phyloP scores from a whole-genome alignment of 768 basidiomycete genomes.

The Agrocybe praecox region DNA sequence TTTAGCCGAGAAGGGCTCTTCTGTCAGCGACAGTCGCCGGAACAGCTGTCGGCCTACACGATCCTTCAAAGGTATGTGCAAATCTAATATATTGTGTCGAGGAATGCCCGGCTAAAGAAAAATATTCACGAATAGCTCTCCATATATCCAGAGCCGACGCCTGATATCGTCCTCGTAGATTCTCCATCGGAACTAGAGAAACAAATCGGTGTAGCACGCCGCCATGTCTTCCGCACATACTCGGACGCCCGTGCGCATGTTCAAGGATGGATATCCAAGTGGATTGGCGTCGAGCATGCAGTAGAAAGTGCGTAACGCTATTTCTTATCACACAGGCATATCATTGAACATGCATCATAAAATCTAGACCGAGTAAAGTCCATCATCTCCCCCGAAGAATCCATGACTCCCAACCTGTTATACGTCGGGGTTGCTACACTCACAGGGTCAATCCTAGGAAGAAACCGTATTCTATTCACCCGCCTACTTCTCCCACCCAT shows the following conservation, averaged over 20 bases:
- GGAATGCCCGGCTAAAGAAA: neutral
- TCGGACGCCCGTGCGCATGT: slow-evolving; percentile 63
- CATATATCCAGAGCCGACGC: slow-evolving; percentile 71
- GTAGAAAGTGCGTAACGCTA: slow-evolving; percentile 73
- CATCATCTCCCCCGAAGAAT: slow-evolving; percentile 78
- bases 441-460: slow-evolving; percentile 83
- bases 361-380: slow-evolving; percentile 76
- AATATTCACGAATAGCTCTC: slow-evolving; percentile 56
- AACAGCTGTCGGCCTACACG: slow-evolving; percentile 31
- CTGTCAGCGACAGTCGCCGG: slow-evolving; percentile 34
- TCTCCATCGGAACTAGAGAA: slow-evolving; percentile 76
- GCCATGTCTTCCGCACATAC: slow-evolving; percentile 58
- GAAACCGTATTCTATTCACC: slow-evolving; percentile 69
- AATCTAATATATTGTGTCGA: neutral
- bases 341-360: neutral
- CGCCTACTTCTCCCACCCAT: slow-evolving; percentile 78
- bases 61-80: slow-evolving; percentile 24
- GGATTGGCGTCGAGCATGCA: slow-evolving; percentile 85
- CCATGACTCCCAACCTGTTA: slow-evolving; percentile 85
- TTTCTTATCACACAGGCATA: neutral
- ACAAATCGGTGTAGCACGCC: slow-evolving; percentile 73
- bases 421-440: slow-evolving; percentile 91
- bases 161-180: slow-evolving; percentile 73
- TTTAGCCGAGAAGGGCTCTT: slow-evolving; percentile 36
- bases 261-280: slow-evolving; percentile 72